Evolutionary conservation across 768 basidiomycete species (phyloP).

Genomic region (Lactifluus rugatus): DNA sequence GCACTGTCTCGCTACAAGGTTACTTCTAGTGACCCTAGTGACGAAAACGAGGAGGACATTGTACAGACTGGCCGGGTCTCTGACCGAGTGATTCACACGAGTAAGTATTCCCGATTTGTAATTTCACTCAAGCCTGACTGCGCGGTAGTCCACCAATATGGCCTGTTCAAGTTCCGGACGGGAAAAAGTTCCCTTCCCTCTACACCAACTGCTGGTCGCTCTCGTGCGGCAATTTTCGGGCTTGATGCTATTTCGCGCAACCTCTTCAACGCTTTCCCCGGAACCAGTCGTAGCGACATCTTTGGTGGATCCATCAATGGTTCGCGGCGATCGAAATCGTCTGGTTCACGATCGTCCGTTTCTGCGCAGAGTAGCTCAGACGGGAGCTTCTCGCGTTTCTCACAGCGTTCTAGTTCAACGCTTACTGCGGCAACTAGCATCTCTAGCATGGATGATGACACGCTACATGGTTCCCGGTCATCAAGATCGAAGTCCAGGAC

Average conservation of each 20-base stretch:
- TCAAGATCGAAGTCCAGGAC: constrained; percentile 31
- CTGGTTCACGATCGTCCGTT: constrained; percentile 60
- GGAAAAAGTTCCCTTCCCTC: constrained; percentile 68
- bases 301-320: constrained; percentile 65
- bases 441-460: constrained; percentile 53
- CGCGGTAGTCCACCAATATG: constrained; percentile 69
- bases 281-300: constrained; percentile 60
- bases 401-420: constrained; percentile 61
- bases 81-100: constrained; percentile 68
- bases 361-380: constrained; percentile 64
- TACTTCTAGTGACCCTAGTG: constrained; percentile 60
- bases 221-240: constrained; percentile 74
- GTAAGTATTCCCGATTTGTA: constrained; percentile 35
- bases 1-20: constrained; percentile 74
- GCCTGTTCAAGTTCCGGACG: constrained; percentile 81
- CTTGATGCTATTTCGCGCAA: constrained; percentile 86
- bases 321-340: constrained; percentile 60
- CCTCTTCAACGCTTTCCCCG: constrained; percentile 66
- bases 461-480: constrained; percentile 34
- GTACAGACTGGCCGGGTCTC: constrained; percentile 69
- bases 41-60: constrained; percentile 74
- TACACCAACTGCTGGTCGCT: constrained; percentile 75
- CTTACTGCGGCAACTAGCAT: constrained; percentile 53
- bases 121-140: constrained; percentile 4
- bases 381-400: constrained; percentile 62